phyloP scores from a whole-genome alignment of 768 basidiomycete species.

The Collybia sp. region DNA sequence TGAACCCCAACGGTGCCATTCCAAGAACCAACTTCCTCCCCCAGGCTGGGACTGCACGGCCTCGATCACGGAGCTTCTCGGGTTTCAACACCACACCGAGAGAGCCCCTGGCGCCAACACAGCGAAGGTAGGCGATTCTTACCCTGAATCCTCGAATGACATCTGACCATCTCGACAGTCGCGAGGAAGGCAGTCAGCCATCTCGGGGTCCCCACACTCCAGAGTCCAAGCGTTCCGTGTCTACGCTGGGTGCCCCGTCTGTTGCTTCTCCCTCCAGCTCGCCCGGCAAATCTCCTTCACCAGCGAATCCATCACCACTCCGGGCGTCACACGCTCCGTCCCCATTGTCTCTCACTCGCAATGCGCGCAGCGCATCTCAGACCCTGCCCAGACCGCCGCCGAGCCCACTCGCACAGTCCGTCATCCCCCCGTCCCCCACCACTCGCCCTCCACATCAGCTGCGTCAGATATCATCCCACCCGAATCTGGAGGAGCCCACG shows the following conservation, averaged over 20 bases:
- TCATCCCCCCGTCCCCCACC: slow-evolving; percentile 15
- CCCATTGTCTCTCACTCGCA: slow-evolving; percentile 39
- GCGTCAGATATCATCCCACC: slow-evolving; percentile 13
- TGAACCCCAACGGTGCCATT: slow-evolving; percentile 20
- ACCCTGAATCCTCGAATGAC: slow-evolving; percentile 1
- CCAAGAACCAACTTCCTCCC: slow-evolving; percentile 67
- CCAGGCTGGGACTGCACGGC: slow-evolving; percentile 44
- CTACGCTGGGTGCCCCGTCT: slow-evolving; percentile 8
- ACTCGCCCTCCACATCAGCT: slow-evolving; percentile 16
- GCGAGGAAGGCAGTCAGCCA: slow-evolving; percentile 16
- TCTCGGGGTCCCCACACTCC: slow-evolving; percentile 13
- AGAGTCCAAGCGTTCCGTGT: slow-evolving; percentile 15
- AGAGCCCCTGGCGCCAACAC: slow-evolving; percentile 23
- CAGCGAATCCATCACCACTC: slow-evolving; percentile 18
- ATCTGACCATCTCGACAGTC: slow-evolving; percentile 12
- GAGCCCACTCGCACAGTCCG: slow-evolving; percentile 3
- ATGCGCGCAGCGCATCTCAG: slow-evolving; percentile 10
- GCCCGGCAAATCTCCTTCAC: background rate
- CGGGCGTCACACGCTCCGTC: slow-evolving; percentile 23
- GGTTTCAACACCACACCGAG: slow-evolving; percentile 45
- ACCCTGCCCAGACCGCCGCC: slow-evolving; percentile 13
- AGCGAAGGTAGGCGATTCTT: slow-evolving; percentile 19
- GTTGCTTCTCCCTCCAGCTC: slow-evolving; percentile 8
- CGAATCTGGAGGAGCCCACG: background rate
- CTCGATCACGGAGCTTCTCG: slow-evolving; percentile 75